These are phyloP conservation scores for Nannizzia gypsea DNA, from an alignment of 2,329 filamentous ascomycete genomes.

Conservation along the genomic window DNA sequence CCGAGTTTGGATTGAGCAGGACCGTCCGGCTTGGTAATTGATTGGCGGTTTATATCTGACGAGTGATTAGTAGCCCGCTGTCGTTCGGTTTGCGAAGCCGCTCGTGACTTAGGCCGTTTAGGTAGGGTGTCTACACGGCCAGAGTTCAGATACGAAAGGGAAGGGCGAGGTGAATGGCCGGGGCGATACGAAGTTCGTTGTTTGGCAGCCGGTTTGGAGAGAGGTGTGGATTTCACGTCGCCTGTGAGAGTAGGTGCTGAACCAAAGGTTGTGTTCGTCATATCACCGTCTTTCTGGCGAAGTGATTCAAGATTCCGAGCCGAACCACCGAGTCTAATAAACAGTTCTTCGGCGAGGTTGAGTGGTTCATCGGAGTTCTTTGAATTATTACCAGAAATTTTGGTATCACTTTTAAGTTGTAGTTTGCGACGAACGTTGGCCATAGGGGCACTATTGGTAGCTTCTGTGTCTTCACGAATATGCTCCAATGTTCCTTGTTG, in stretches of 20 bases:
- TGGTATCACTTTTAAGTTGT: background rate
- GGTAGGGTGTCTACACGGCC: background rate
- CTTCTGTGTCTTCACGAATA: background rate
- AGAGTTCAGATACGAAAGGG: conserved; percentile 18
- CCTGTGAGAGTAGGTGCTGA: background rate
- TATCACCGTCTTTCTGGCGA: background rate
- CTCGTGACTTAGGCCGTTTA: background rate
- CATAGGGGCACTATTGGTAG: background rate
- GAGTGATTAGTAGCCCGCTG: background rate
- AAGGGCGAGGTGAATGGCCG: conserved; percentile 16
- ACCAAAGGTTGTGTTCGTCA: background rate
- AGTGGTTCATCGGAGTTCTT: background rate
- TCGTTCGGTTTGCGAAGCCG: background rate
- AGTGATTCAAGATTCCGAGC: background rate
- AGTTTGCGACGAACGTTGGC: background rate
- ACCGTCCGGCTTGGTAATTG: conserved; percentile 6
- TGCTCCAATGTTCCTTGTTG: background rate
- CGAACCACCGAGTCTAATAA: background rate
- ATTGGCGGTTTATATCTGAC: conserved; percentile 10
- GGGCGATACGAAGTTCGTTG: background rate
- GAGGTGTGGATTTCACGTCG: background rate
- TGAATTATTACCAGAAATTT: background rate
- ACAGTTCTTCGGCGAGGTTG: background rate
- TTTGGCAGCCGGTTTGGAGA: background rate
- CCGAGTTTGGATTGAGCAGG: conserved; percentile 14